Evolutionary conservation across 306 rosid species (phyloP).

Genomic region (Cercis canadensis): DNA sequence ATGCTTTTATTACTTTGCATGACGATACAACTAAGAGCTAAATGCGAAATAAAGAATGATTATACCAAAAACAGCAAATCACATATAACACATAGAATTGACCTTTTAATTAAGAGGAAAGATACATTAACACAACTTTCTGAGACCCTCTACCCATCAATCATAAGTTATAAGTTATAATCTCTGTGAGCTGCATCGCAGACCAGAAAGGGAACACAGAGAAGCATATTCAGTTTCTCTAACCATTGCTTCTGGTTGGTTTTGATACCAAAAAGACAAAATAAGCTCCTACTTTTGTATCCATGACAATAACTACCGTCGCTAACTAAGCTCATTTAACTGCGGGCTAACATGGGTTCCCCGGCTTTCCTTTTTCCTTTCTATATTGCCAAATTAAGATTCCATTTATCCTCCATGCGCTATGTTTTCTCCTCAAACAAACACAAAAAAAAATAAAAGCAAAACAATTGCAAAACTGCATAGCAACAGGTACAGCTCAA

Average conservation of each 20-base stretch:
- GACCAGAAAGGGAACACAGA: neutral
- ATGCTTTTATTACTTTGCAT: no score
- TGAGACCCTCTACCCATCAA: neutral
- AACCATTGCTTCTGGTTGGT: neutral
- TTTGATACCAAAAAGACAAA: neutral
- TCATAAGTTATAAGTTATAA: neutral
- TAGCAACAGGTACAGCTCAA: slow-evolving; percentile 11
- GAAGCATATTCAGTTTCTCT: slow-evolving; percentile 9
- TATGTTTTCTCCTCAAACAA: slow-evolving; percentile 26
- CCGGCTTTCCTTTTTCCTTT: no score
- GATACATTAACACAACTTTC: no score
- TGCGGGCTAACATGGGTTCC: no score
- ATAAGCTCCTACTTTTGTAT: neutral
- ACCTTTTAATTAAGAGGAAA: neutral
- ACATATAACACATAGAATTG: neutral
- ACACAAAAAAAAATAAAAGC: slow-evolving; percentile 2
- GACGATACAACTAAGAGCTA: neutral
- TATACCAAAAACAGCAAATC: neutral
- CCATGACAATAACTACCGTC: neutral
- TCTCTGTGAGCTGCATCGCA: neutral
- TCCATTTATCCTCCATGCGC: slow-evolving; percentile 7
- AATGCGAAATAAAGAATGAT: neutral
- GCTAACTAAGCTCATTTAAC: slow-evolving; percentile 22
- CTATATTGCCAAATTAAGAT: no score
- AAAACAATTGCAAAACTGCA: neutral